These are phyloP conservation scores for Agapanthus africanus DNA, from an alignment of 106 monocot species.

Conservation along the genomic window DNA sequence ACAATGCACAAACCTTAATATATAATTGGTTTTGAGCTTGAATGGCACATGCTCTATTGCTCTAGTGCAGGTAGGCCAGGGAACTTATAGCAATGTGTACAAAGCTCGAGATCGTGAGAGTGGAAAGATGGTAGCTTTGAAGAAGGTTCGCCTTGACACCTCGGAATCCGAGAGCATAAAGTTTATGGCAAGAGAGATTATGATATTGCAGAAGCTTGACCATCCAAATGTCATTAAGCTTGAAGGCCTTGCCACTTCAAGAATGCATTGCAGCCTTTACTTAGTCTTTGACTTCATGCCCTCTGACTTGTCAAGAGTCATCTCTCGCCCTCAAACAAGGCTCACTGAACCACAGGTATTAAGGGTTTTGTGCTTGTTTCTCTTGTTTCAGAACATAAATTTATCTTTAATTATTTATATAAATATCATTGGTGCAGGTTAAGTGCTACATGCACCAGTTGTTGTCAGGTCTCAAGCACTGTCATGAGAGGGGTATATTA, in stretches of 20 bases:
- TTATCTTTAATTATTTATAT: neutral
- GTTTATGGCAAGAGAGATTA: neutral
- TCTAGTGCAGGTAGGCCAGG: neutral
- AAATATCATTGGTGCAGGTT: constrained; percentile 14
- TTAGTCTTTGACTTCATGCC: neutral
- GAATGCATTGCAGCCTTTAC: neutral
- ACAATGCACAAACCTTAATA: neutral
- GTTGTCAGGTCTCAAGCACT: constrained; percentile 22
- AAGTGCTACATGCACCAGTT: constrained; percentile 25
- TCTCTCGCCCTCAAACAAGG: constrained; percentile 16
- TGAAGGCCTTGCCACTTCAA: neutral
- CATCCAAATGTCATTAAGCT: neutral
- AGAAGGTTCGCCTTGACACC: neutral
- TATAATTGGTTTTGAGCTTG: neutral
- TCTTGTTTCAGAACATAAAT: neutral
- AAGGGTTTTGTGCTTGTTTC: neutral
- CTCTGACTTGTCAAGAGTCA: neutral
- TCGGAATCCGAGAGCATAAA: neutral
- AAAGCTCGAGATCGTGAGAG: neutral
- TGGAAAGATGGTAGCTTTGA: neutral
- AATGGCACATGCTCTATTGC: neutral
- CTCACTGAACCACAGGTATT: constrained; percentile 35
- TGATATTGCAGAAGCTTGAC: neutral
- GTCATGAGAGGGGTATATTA: constrained; percentile 23
- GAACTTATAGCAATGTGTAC: neutral